Conservation (phyloP, 257 asterid genomes). For the Fraxinus americana region DNA sequence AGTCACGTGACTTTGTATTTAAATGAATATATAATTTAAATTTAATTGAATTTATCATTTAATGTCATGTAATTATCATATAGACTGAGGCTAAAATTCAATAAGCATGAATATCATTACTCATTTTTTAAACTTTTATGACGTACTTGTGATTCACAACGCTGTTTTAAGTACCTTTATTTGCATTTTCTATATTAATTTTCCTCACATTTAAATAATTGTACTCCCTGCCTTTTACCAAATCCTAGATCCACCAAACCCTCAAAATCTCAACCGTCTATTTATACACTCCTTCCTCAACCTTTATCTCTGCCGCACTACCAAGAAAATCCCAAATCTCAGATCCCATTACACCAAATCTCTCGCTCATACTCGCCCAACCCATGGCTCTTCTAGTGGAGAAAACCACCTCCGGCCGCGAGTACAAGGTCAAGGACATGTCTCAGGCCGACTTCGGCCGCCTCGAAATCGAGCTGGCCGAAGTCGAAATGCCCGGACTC, state of each 20-base stretch:
- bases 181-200: too few species aligned
- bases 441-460: constrained; percentile 58
- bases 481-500: constrained; percentile 55
- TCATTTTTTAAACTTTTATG: too few species aligned
- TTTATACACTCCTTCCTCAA: neutral
- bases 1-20: too few species aligned
- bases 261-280: constrained; percentile 20
- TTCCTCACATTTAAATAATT: too few species aligned
- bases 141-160: too few species aligned
- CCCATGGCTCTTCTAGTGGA: constrained; percentile 39
- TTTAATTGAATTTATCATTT: too few species aligned
- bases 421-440: constrained; percentile 59
- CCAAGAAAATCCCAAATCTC: neutral
- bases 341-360: constrained; percentile 11
- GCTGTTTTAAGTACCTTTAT: too few species aligned
- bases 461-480: constrained; percentile 51
- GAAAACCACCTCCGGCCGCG: constrained; percentile 51
- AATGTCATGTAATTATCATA: too few species aligned
- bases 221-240: neutral
- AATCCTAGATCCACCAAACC: constrained; percentile 46
- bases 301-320: neutral
- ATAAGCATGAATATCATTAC: too few species aligned
- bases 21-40: too few species aligned
- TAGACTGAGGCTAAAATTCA: too few species aligned
- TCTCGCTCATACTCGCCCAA: neutral